Evolutionary conservation across 352 stramenopile species (phyloP), one percentile per base, ranked within the genome.

Genomic region (Pythium phragmitis): DNA sequence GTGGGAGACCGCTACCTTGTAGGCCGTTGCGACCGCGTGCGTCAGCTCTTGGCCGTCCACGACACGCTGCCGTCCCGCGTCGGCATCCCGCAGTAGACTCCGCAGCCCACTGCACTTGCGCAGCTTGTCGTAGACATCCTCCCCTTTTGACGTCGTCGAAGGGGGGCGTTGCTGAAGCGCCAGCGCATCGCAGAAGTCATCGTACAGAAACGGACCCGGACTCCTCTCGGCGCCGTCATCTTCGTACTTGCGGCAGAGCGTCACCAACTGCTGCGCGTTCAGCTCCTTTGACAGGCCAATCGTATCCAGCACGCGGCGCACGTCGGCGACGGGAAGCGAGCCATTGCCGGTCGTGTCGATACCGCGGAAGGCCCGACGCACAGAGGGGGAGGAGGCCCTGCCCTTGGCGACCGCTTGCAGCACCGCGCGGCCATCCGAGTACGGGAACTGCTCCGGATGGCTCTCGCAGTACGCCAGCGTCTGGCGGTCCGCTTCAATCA

Each of bases 401-500:
- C 19, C 34, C 17, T 7, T 16, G 11, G 69, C 45, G 17, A 76
- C 19, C 5, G 62, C 17, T 7, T 65, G 16, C 28, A 86, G 45
- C n/a, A 92, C 70, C 14, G 64, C 30, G 19, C 66, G 63, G 26
- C 56, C 72, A 41, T 93, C 72, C 0, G 85, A 91, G 53, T 74
- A 91, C 4, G 72, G 73, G 54, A 94, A 96, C 23, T 68, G 17
- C 34, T 94, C 78, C 13, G 77, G 72, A 53, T 90, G 78, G 43
- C 65, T 88, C 68, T 93, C 85, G 57, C 85, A 94, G 60, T 80
- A 93, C n/a, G 63, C 72, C 8, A 96, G 62, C 16, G 86, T 95
- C 59, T 92, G 81, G 26, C 76, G 60, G 51, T 95, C 86, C 2
- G 86, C 83, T 43, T 89, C 82, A n/a, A 91, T 57, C 5, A 96